Evolutionary conservation across 2,329 filamentous ascomycete species (phyloP).

Genomic region (Fusarium ramigenum): DNA sequence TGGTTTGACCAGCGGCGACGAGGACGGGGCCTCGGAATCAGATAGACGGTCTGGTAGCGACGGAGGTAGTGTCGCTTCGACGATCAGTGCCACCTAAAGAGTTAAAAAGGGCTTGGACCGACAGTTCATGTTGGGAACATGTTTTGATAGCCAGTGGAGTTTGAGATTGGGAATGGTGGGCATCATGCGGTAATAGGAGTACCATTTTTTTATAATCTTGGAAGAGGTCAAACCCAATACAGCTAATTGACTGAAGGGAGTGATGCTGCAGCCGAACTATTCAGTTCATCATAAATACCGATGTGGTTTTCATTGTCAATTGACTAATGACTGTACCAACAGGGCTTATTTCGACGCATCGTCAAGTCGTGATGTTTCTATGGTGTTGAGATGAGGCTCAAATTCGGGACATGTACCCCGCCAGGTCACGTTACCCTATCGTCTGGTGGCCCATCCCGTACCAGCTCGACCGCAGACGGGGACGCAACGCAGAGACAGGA

Average conservation of each 20-base stretch:
- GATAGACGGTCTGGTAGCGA: slow-evolving; percentile 52
- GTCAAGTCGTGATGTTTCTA: not conserved
- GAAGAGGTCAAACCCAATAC: not conserved
- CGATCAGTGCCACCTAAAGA: slow-evolving; percentile 41
- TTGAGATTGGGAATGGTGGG: slow-evolving; percentile 18
- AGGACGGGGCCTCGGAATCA: slow-evolving; percentile 48
- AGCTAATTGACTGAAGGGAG: not conserved
- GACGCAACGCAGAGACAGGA: slow-evolving; percentile 9
- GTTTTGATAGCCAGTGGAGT: slow-evolving; percentile 18
- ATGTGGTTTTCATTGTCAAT: not conserved
- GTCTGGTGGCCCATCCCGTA: not conserved
- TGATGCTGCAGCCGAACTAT: not conserved
- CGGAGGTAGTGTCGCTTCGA: slow-evolving; percentile 50
- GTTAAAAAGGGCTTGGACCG: slow-evolving; percentile 1
- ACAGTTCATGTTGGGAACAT: slow-evolving; percentile 4
- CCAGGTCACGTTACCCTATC: slow-evolving; percentile 41
- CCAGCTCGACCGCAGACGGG: slow-evolving; percentile 5
- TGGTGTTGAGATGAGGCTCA: slow-evolving; percentile 10
- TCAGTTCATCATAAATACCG: not conserved
- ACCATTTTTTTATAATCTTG: not conserved
- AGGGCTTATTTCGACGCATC: not conserved
- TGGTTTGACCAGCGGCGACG: slow-evolving; percentile 45
- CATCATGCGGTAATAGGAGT: slow-evolving; percentile 9
- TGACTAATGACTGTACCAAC: not conserved
- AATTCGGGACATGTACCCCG: slow-evolving; percentile 18